A percentile compares a stretch with the other conserved stretches of the same genome.
Evolutionary conservation across 2,329 filamentous ascomycete genomes (phyloP).

Genomic region (Helotiales sp.): DNA sequence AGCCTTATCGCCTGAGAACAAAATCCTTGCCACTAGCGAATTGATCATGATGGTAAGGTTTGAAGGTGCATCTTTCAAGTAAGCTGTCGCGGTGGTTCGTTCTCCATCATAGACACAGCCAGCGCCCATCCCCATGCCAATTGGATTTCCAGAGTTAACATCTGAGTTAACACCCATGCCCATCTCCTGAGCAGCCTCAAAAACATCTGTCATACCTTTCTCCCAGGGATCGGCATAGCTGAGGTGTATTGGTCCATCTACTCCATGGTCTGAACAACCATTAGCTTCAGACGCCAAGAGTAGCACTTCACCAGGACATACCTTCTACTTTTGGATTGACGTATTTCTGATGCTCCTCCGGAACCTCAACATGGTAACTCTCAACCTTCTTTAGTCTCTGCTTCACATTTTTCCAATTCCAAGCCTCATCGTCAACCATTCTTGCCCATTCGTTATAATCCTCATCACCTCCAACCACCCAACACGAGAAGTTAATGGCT

Average conservation of each 20-base stretch:
- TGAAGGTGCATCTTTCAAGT: constrained; percentile 43
- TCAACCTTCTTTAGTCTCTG: constrained; percentile 53
- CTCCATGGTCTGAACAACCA: constrained; percentile 46
- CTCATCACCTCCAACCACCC: constrained; percentile 53
- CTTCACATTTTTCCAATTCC: constrained; percentile 54
- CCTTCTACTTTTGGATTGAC: constrained; percentile 41
- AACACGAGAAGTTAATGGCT: constrained; percentile 46
- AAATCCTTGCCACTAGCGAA: constrained; percentile 46
- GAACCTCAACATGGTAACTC: constrained; percentile 47
- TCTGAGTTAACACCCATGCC: constrained; percentile 53
- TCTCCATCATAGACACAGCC: constrained; percentile 49
- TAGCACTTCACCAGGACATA: constrained; percentile 5
- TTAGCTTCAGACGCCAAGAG: background rate
- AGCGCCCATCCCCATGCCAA: constrained; percentile 53
- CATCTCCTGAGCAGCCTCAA: constrained; percentile 49
- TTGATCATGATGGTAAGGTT: constrained; percentile 55
- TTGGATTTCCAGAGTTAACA: constrained; percentile 57
- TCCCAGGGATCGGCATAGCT: constrained; percentile 51
- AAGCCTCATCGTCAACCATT: constrained; percentile 54
- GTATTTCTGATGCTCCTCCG: constrained; percentile 44
- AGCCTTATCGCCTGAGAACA: constrained; percentile 46
- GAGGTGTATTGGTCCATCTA: constrained; percentile 46
- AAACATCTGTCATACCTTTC: constrained; percentile 44
- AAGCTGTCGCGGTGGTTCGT: constrained; percentile 51
- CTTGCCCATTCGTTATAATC: constrained; percentile 64